A percentile compares a stretch with the other conserved stretches of the same genome.
Evolutionary conservation across 768 basidiomycete species (phyloP).

Genomic region (Tricholomella constricta): DNA sequence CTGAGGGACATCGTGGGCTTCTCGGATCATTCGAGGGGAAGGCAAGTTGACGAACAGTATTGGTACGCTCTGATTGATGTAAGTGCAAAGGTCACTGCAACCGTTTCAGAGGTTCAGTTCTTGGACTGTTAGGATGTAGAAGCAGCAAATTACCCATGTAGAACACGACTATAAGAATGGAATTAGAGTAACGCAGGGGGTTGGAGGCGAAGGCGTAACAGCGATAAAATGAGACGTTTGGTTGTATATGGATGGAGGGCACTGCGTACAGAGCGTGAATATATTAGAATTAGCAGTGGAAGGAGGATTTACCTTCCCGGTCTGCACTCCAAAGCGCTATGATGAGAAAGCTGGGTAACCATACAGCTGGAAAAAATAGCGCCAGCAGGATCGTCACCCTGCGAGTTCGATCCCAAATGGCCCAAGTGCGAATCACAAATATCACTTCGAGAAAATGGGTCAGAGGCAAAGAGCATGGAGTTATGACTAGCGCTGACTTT

Average conservation of each 20-base stretch:
- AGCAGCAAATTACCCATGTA: not conserved
- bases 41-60: not conserved
- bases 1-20: too few species aligned
- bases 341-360: not conserved
- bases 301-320: not conserved
- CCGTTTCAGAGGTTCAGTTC: too few species aligned
- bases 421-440: conserved; percentile 3
- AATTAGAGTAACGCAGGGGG: not conserved
- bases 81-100: not conserved
- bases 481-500: not conserved
- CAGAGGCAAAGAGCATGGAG: not conserved
- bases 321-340: not conserved
- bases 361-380: not conserved
- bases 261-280: not conserved
- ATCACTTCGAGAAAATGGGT: not conserved
- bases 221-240: not conserved
- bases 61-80: not conserved
- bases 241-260: not conserved
- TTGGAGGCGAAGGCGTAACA: conserved; percentile 2
- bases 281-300: not conserved
- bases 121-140: too few species aligned
- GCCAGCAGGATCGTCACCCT: not conserved
- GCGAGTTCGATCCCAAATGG: conserved; percentile 1
- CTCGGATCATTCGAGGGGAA: too few species aligned
- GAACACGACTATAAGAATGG: not conserved